phyloP scores from a whole-genome alignment of 306 rosid genomes.

The Lotus japonicus region DNA sequence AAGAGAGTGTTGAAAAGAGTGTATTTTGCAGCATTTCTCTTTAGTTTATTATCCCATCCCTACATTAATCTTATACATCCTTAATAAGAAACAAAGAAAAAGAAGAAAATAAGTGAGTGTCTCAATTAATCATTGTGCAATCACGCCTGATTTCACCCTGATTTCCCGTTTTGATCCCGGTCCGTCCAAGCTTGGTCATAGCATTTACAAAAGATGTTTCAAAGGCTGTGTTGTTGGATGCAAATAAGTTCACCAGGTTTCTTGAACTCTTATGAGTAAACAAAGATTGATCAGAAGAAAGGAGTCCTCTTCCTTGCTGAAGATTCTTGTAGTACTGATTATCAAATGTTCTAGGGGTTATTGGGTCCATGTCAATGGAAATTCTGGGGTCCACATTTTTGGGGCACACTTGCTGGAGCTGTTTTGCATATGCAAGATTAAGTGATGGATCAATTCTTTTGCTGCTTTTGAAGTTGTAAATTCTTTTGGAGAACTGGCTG shows the following conservation, averaged over 20 bases:
- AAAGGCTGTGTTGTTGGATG: conserved; percentile 57
- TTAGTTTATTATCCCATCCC: background rate
- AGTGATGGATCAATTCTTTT: conserved; percentile 62
- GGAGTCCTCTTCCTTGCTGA: conserved; percentile 67
- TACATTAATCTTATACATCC: background rate
- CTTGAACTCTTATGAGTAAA: conserved; percentile 51
- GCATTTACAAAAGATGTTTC: conserved; percentile 54
- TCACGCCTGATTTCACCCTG: conserved; percentile 62
- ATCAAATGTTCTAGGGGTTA: conserved; percentile 51
- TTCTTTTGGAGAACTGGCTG: conserved; percentile 39
- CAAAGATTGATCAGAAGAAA: conserved; percentile 72
- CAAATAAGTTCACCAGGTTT: conserved; percentile 55
- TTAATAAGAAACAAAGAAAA: background rate
- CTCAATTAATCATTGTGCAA: conserved; percentile 49
- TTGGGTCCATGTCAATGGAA: conserved; percentile 56
- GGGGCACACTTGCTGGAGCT: conserved; percentile 52
- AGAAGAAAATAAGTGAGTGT: background rate
- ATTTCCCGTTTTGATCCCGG: conserved; percentile 50
- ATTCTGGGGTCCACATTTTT: conserved; percentile 49
- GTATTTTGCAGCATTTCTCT: background rate
- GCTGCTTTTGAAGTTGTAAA: conserved; percentile 50
- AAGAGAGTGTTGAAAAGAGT: background rate
- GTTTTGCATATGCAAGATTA: conserved; percentile 39
- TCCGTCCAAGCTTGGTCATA: conserved; percentile 65
- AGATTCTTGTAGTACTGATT: conserved; percentile 74